Evolutionary conservation across 2,329 filamentous ascomycete genomes (phyloP).

Genomic region (Penicillium sp.): DNA sequence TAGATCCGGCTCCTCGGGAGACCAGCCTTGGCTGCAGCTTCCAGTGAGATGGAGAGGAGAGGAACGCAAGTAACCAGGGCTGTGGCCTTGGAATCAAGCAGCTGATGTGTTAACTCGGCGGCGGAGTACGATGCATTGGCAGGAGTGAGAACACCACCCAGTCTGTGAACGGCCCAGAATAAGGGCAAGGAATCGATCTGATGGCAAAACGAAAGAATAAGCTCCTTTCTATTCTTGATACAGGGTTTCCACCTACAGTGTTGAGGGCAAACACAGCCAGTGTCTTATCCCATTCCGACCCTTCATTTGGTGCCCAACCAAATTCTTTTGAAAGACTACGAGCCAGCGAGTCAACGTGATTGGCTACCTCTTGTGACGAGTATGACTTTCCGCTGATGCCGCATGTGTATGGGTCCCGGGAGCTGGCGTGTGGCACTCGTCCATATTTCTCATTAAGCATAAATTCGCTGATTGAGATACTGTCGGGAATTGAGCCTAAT

Average conservation of each 20-base stretch:
- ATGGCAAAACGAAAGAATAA: not conserved
- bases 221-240: not conserved
- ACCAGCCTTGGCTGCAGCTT: conserved; percentile 62
- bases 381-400: conserved; percentile 70
- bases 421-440: conserved; percentile 61
- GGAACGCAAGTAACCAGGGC: conserved; percentile 71
- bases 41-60: conserved; percentile 62
- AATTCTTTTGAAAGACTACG: conserved; percentile 69
- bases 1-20: conserved; percentile 67
- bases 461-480: conserved; percentile 72
- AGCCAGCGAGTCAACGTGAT: conserved; percentile 66
- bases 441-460: conserved; percentile 72
- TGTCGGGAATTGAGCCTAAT: conserved; percentile 65
- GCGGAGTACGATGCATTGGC: conserved; percentile 74
- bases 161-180: conserved; percentile 70
- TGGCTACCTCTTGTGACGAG: conserved; percentile 61
- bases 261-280: conserved; percentile 76
- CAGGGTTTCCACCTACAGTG: conserved; percentile 55
- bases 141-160: conserved; percentile 72
- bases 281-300: conserved; percentile 79
- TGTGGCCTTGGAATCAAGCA: conserved; percentile 67
- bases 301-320: conserved; percentile 67
- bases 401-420: conserved; percentile 72
- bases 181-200: conserved; percentile 74
- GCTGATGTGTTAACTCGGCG: conserved; percentile 68